phyloP scores from a whole-genome alignment of 208 protist genomes.

The Leishmania braziliensis region DNA sequence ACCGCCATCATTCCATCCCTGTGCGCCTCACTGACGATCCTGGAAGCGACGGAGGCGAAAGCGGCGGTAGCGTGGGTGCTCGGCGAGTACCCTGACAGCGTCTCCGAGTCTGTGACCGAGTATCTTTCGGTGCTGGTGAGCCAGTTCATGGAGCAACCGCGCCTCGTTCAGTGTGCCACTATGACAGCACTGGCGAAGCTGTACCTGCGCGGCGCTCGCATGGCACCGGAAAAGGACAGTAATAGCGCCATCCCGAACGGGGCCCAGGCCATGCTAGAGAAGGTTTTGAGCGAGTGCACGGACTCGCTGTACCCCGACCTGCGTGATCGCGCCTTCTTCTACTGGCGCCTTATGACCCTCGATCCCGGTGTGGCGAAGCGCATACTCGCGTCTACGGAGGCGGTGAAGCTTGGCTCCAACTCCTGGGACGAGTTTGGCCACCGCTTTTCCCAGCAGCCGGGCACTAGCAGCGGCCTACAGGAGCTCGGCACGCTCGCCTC shows the following conservation, averaged over 20 bases:
- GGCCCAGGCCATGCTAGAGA: conserved; percentile 78
- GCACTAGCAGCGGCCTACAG: conserved; percentile 11
- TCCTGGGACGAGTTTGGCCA: conserved; percentile 14
- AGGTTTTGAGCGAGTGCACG: conserved; percentile 82
- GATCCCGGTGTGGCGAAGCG: conserved; percentile 93
- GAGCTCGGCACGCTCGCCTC: conserved; percentile 47
- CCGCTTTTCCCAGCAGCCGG: neutral
- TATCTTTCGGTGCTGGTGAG: conserved; percentile 96
- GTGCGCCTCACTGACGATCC: conserved; percentile 95
- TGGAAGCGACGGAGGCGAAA: conserved; percentile 97
- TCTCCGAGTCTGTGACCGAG: conserved; percentile 93
- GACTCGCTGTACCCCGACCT: conserved; percentile 95
- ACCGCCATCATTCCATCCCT: conserved; percentile 92
- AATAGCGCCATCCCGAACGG: conserved; percentile 15
- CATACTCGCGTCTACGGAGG: conserved; percentile 51
- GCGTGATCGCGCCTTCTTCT: conserved; percentile 98
- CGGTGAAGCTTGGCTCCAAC: conserved; percentile 1
- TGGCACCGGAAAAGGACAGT: neutral
- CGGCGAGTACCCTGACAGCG: conserved; percentile 95
- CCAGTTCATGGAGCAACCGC: conserved; percentile 92
- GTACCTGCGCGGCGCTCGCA: conserved; percentile 84
- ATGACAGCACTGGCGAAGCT: conserved; percentile 98
- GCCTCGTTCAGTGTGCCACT: conserved; percentile 95
- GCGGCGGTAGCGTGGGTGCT: conserved; percentile 98
- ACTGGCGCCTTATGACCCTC: conserved; percentile 96